Evolutionary conservation across 2,329 filamentous ascomycete genomes (phyloP).

Genomic region (Blastomyces emzantsi): DNA sequence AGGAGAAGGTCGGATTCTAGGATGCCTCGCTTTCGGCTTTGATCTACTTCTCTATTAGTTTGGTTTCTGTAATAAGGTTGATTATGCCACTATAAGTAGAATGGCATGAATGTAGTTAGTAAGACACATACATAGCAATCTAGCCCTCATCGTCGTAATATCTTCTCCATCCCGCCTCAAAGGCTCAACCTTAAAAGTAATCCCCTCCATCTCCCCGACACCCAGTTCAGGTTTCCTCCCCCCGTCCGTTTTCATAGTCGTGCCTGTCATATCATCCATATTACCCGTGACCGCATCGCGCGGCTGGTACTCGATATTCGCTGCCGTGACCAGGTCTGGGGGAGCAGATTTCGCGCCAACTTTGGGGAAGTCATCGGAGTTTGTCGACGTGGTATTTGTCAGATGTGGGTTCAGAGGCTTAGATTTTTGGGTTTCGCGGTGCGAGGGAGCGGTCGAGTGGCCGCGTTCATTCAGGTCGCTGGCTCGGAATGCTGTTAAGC

Average conservation of each 20-base stretch:
- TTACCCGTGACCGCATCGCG: slow-evolving; percentile 54
- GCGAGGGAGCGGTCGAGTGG: slow-evolving; percentile 46
- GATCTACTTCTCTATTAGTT: slow-evolving; percentile 53
- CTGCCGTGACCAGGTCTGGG: slow-evolving; percentile 51
- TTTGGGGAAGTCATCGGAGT: slow-evolving; percentile 53
- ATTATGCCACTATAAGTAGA: not conserved
- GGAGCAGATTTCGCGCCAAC: slow-evolving; percentile 49
- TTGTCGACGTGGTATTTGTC: slow-evolving; percentile 56
- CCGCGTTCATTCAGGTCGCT: slow-evolving; percentile 40
- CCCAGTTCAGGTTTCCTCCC: slow-evolving; percentile 36
- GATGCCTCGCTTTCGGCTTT: slow-evolving; percentile 91
- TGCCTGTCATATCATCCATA: slow-evolving; percentile 57
- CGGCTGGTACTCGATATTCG: slow-evolving; percentile 48
- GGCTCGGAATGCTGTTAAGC: slow-evolving; percentile 24
- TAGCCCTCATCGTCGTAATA: slow-evolving; percentile 73
- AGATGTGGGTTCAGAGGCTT: slow-evolving; percentile 54
- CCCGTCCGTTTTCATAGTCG: slow-evolving; percentile 28
- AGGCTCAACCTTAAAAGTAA: slow-evolving; percentile 82
- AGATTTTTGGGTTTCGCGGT: slow-evolving; percentile 48
- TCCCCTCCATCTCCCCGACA: slow-evolving; percentile 81
- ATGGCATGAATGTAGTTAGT: not conserved
- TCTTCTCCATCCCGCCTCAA: slow-evolving; percentile 76
- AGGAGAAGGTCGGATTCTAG: slow-evolving; percentile 93
- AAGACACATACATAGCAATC: slow-evolving; percentile 55
- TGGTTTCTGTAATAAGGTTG: not conserved